Evolutionary conservation across 1,284 basidiomycete species (phyloP).

Genomic region (Pterulicium gracile): DNA sequence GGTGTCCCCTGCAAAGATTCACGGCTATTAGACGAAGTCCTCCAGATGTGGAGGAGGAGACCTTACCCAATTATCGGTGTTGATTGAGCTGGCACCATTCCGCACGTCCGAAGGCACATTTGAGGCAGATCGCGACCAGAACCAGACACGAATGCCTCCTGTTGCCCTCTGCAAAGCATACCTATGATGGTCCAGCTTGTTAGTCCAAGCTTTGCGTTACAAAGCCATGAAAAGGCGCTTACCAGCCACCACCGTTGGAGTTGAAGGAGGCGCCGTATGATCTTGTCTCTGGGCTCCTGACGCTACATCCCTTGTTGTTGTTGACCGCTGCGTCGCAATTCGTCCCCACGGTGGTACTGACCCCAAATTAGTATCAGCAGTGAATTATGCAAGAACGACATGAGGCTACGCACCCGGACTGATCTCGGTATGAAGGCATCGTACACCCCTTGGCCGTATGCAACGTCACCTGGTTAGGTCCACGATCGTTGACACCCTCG

Average conservation of each 20-base stretch:
- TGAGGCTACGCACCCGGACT: slow-evolving; percentile 1
- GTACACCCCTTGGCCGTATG: slow-evolving; percentile 53
- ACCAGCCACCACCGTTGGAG: slow-evolving; percentile 14
- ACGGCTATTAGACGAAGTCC: no score
- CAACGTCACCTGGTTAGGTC: slow-evolving; percentile 46
- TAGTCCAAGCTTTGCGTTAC: no score
- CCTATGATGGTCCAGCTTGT: neutral
- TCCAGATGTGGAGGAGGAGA: no score
- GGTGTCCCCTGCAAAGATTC: slow-evolving; percentile 46
- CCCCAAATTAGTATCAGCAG: neutral
- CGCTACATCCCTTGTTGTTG: slow-evolving; percentile 22
- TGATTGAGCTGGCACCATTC: slow-evolving; percentile 26
- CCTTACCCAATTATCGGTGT: slow-evolving; percentile 38
- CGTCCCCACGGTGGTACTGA: slow-evolving; percentile 24
- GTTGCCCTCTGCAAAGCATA: neutral
- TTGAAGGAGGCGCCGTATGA: slow-evolving; percentile 58
- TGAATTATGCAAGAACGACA: neutral
- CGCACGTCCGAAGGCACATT: slow-evolving; percentile 35
- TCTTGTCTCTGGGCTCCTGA: slow-evolving; percentile 27
- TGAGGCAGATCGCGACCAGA: slow-evolving; percentile 36
- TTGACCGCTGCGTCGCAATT: slow-evolving; percentile 34
- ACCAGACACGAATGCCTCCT: slow-evolving; percentile 30
- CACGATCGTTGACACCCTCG: slow-evolving; percentile 53
- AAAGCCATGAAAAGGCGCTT: neutral
- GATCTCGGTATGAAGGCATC: slow-evolving; percentile 29